These are phyloP conservation scores for Alloascoidea hylecoeti DNA, from an alignment of 805 yeast genomes.

Conservation along the genomic window DNA sequence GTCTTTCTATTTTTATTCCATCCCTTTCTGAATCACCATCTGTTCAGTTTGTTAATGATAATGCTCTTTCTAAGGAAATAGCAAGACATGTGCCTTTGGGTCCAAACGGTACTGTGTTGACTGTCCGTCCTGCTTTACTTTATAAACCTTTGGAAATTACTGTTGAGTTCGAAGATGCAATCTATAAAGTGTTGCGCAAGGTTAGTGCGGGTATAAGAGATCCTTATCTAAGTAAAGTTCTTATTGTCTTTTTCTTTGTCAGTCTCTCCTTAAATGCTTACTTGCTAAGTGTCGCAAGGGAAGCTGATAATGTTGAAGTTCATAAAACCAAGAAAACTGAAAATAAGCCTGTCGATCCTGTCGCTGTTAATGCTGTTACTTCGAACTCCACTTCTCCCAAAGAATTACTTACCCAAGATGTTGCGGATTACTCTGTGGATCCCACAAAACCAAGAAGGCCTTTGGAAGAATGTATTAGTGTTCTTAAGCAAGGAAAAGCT, in stretches of 20 bases:
- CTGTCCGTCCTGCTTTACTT: conserved; percentile 21
- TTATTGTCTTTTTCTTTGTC: conserved; percentile 57
- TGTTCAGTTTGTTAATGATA: neutral
- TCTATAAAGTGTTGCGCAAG: conserved; percentile 34
- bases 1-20: conserved; percentile 20
- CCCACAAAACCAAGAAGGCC: neutral
- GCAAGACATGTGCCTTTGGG: neutral
- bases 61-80: neutral
- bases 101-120: conserved; percentile 6
- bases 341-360: neutral
- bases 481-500: conserved; percentile 60
- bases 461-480: conserved; percentile 45
- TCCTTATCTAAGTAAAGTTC: conserved; percentile 62
- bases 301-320: conserved; percentile 7
- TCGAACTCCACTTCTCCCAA: neutral
- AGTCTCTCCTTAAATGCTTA: conserved; percentile 75
- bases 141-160: conserved; percentile 9
- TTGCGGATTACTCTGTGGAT: neutral
- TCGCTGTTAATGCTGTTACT: neutral
- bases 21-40: neutral
- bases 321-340: neutral
- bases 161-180: conserved; percentile 47
- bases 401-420: neutral
- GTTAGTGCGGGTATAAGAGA: conserved; percentile 65
- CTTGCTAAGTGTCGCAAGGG: conserved; percentile 61